A percentile compares a stretch with the other conserved stretches of the same genome.
These are phyloP conservation scores for Lactarius indigo DNA, from an alignment of 768 basidiomycete species.

Conservation along the genomic window DNA sequence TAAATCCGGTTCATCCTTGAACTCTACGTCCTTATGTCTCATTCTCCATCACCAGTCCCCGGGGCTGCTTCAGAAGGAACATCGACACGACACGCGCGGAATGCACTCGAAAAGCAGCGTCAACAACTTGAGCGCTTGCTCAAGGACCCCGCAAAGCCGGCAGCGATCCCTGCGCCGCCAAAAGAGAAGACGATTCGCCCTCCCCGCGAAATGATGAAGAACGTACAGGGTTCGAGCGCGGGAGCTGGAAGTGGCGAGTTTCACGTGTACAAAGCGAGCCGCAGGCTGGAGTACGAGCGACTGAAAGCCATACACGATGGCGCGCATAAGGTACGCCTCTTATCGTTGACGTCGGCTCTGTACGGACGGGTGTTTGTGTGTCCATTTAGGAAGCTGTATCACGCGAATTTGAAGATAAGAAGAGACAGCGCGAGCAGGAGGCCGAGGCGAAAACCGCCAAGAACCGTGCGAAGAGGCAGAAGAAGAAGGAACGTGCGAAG, in stretches of 20 bases:
- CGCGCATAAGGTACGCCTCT: conserved; percentile 58
- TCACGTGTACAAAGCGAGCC: conserved; percentile 95
- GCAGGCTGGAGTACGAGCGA: conserved; percentile 93
- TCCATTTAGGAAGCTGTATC: conserved; percentile 59
- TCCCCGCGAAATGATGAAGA: conserved; percentile 97
- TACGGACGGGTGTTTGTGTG: neutral
- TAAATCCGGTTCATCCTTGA: conserved; percentile 1
- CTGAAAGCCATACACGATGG: conserved; percentile 87
- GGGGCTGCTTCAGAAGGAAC: conserved; percentile 23
- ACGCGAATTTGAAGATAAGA: conserved; percentile 71
- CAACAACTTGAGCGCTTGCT: conserved; percentile 82
- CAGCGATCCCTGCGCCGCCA: conserved; percentile 71
- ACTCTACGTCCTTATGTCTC: conserved; percentile 25
- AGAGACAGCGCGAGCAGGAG: conserved; percentile 62
- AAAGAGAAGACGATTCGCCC: conserved; percentile 80
- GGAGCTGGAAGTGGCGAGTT: conserved; percentile 98
- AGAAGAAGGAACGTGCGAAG: conserved; percentile 79
- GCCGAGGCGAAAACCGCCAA: conserved; percentile 91
- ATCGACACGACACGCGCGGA: conserved; percentile 43
- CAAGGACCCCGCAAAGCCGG: conserved; percentile 83
- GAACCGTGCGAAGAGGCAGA: conserved; percentile 90
- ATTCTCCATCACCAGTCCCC: conserved; percentile 32
- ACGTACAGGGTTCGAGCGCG: conserved; percentile 95
- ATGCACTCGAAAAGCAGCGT: conserved; percentile 50
- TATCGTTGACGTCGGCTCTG: neutral